Conservation (phyloP, 768 basidiomycete genomes). For the Butyriboletus loyo region DNA sequence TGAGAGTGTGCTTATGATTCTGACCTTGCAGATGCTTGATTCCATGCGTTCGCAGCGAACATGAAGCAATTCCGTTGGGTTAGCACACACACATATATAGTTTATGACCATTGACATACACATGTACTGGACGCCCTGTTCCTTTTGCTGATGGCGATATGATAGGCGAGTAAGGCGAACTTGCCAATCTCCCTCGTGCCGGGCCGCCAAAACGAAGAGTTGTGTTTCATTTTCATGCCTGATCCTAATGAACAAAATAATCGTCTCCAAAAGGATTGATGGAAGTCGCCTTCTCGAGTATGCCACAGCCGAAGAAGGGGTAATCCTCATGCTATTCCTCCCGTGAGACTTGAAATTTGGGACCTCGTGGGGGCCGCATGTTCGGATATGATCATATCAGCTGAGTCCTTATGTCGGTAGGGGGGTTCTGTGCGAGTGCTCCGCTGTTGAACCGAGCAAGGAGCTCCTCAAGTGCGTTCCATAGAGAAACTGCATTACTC, state of each 20-base stretch:
- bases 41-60: slow-evolving; percentile 3
- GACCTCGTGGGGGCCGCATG: slow-evolving; percentile 28
- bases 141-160: neutral
- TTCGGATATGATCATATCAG: slow-evolving; percentile 21
- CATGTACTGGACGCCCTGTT: neutral
- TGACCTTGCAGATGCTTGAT: slow-evolving; percentile 25
- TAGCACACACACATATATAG: neutral
- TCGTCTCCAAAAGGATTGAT: slow-evolving; percentile 17
- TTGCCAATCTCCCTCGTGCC: neutral
- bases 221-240: neutral
- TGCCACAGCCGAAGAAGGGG: slow-evolving; percentile 4
- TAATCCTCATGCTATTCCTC: slow-evolving; percentile 9
- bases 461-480: slow-evolving; percentile 3
- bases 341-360: slow-evolving; percentile 13
- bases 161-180: slow-evolving; percentile 1
- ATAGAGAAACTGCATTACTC: neutral
- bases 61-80: neutral
- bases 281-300: neutral
- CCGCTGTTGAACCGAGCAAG: neutral
- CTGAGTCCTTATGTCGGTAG: slow-evolving; percentile 9
- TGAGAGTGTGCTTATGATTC: slow-evolving; percentile 13
- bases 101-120: slow-evolving; percentile 4
- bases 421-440: slow-evolving; percentile 2
- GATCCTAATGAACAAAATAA: neutral
- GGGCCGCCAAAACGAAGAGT: neutral